Evolutionary conservation across 208 protist species (phyloP).

Genomic region (Crithidia sp.): DNA sequence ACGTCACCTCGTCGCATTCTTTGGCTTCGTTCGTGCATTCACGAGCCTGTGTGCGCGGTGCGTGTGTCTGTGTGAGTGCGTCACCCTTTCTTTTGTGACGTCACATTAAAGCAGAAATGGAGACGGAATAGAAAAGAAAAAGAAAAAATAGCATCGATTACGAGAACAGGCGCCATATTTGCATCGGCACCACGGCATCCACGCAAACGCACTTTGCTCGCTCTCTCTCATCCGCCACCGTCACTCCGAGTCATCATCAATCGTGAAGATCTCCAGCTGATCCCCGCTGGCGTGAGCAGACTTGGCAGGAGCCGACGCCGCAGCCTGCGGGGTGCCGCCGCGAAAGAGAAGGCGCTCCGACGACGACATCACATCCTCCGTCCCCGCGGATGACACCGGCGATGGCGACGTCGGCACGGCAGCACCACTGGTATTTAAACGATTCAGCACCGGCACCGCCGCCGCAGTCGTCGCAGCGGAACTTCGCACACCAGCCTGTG

Average conservation of each 20-base stretch:
- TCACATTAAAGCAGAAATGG: not conserved
- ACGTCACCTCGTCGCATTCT: no score
- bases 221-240: not conserved
- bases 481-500: no score
- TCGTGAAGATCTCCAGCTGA: slow-evolving; percentile 27
- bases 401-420: slow-evolving; percentile 2
- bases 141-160: not conserved
- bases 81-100: no score
- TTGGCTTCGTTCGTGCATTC: no score
- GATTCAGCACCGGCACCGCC: not conserved
- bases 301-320: slow-evolving; percentile 1
- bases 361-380: slow-evolving; percentile 25
- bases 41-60: no score
- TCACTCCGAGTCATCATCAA: slow-evolving; percentile 37
- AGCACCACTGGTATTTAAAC: slow-evolving; percentile 13
- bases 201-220: no score
- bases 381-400: slow-evolving; percentile 12
- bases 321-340: not conserved
- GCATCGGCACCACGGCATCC: no score
- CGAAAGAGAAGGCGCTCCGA: slow-evolving; percentile 34
- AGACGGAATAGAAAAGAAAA: slow-evolving; percentile 10
- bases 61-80: no score
- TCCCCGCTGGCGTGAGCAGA: slow-evolving; percentile 22
- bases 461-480: no score
- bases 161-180: not conserved